These are phyloP conservation scores for Ceratocystiopsis brevicomis DNA, from an alignment of 2,329 filamentous ascomycete genomes.

Conservation along the genomic window DNA sequence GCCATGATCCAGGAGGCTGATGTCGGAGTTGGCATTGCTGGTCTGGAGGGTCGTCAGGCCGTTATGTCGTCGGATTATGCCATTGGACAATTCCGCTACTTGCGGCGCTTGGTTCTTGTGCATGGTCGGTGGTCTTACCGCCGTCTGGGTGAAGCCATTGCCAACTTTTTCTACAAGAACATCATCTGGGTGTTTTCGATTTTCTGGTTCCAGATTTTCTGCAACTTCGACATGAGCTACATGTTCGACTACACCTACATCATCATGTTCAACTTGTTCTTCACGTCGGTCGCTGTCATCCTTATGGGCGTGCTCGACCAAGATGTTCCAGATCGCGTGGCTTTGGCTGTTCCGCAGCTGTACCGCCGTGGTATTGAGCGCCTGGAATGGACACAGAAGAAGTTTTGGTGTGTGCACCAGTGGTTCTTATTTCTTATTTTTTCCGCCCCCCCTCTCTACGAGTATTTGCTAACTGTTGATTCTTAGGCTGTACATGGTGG, in stretches of 20 bases:
- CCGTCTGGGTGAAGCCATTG: slow-evolving; percentile 76
- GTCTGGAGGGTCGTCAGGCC: slow-evolving; percentile 78
- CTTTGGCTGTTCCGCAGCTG: slow-evolving; percentile 81
- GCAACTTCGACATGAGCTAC: slow-evolving; percentile 91
- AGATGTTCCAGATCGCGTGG: slow-evolving; percentile 87
- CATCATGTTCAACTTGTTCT: slow-evolving; percentile 86
- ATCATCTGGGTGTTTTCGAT: slow-evolving; percentile 92
- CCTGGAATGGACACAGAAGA: slow-evolving; percentile 84
- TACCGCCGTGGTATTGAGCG: slow-evolving; percentile 92
- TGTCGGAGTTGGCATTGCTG: slow-evolving; percentile 89
- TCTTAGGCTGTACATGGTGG: slow-evolving; percentile 74
- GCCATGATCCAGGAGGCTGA: slow-evolving; percentile 97
- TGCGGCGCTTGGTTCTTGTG: slow-evolving; percentile 69
- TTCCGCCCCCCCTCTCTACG: not conserved
- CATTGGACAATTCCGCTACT: slow-evolving; percentile 81
- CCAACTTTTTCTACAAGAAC: slow-evolving; percentile 99
- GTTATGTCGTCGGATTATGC: slow-evolving; percentile 95
- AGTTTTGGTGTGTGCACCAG: slow-evolving; percentile 64
- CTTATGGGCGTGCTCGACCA: slow-evolving; percentile 95
- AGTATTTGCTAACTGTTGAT: slow-evolving; percentile 15
- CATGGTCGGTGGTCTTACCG: slow-evolving; percentile 96
- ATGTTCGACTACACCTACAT: slow-evolving; percentile 98
- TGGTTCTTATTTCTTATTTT: slow-evolving; percentile 15
- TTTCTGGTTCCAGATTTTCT: slow-evolving; percentile 95
- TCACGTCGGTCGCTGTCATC: slow-evolving; percentile 86